Percentiles rank a stretch among this genome's conserved stretches.
Conservation (phyloP, 352 stramenopile species). For the Phytophthora aleatoria region DNA sequence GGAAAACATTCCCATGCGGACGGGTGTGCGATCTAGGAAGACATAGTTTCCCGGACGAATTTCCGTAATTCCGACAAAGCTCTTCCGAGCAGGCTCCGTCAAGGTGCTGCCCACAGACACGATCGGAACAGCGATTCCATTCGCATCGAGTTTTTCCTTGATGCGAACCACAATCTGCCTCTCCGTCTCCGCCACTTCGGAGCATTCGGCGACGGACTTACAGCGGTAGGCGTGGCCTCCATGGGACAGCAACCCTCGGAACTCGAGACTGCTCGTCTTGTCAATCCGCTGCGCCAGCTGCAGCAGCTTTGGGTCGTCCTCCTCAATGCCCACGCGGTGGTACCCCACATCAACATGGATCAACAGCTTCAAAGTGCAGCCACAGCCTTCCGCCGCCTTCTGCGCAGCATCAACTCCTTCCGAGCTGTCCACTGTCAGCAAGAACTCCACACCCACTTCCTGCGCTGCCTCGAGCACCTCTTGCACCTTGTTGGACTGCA, state of each 20-base stretch:
- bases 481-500: conserved; percentile 61
- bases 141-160: conserved; percentile 56
- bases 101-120: conserved; percentile 74
- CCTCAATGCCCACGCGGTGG: conserved; percentile 72
- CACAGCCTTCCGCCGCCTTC: conserved; percentile 46
- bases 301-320: conserved; percentile 54
- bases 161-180: conserved; percentile 70
- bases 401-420: conserved; percentile 59
- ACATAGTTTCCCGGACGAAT: conserved; percentile 79
- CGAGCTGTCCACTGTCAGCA: conserved; percentile 66
- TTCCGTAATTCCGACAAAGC: conserved; percentile 74
- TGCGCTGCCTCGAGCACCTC: conserved; percentile 55
- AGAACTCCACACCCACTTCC: conserved; percentile 53
- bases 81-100: conserved; percentile 62
- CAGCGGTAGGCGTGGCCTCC: conserved; percentile 70
- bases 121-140: conserved; percentile 53
- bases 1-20: conserved; percentile 65
- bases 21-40: conserved; percentile 75
- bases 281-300: conserved; percentile 59
- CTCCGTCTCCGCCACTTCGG: conserved; percentile 59
- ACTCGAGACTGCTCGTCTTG: conserved; percentile 52
- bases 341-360: conserved; percentile 81
- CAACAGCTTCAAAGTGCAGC: conserved; percentile 56
- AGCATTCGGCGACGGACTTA: conserved; percentile 54
- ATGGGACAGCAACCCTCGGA: conserved; percentile 67